These are phyloP conservation scores for Hanseniaspora occidentalis DNA, from an alignment of 805 yeast species.

Conservation along the genomic window DNA sequence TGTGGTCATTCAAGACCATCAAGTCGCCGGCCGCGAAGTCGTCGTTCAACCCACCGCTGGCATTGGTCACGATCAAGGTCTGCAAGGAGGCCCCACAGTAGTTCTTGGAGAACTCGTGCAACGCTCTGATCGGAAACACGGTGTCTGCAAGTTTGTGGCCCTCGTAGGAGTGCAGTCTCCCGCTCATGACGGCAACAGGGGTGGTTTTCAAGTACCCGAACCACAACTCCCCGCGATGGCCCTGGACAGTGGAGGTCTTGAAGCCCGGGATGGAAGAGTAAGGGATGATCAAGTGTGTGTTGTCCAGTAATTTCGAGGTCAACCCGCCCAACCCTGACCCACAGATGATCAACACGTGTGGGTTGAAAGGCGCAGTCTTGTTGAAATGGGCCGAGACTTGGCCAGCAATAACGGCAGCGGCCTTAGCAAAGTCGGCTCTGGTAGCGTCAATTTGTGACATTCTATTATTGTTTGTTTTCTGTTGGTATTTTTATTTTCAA, in stretches of 20 bases:
- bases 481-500: too few relatives aligned
- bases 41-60: constrained; percentile 81
- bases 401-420: constrained; percentile 1
- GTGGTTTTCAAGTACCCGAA: constrained; percentile 64
- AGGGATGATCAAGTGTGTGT: constrained; percentile 37
- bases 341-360: constrained; percentile 70
- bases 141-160: constrained; percentile 77
- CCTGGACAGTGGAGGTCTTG: constrained; percentile 69
- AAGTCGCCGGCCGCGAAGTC: constrained; percentile 69
- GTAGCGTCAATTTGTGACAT: neutral
- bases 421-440: constrained; percentile 2
- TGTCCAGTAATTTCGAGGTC: constrained; percentile 33
- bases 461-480: too few relatives aligned
- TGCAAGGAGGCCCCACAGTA: constrained; percentile 23
- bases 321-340: constrained; percentile 94
- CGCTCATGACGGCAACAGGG: constrained; percentile 88
- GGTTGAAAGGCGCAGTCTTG: constrained; percentile 19
- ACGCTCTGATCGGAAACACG: constrained; percentile 74
- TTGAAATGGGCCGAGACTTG: constrained; percentile 4
- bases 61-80: constrained; percentile 76
- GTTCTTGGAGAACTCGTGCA: constrained; percentile 39
- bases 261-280: constrained; percentile 73
- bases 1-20: constrained; percentile 83
- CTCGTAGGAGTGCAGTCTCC: constrained; percentile 85
- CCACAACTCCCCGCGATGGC: constrained; percentile 75